Conservation (phyloP, 2,329 filamentous ascomycete genomes). For the Pseudopyrenochaeta lycopersici region DNA sequence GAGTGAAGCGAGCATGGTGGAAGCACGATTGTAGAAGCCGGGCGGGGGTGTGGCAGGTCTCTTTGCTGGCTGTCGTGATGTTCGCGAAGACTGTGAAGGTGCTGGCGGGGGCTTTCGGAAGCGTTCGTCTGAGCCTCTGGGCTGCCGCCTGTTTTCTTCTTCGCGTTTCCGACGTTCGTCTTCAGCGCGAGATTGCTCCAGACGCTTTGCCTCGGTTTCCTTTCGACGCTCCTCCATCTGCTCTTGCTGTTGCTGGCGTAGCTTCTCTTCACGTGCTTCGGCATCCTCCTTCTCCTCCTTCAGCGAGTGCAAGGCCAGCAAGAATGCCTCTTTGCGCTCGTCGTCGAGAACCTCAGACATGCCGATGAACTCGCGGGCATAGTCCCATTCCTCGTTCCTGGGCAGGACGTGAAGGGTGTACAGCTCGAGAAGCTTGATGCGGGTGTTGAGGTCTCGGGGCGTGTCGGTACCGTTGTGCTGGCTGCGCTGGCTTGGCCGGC, state of each 20-base stretch:
- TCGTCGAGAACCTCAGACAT: conserved; percentile 89
- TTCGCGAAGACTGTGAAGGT: conserved; percentile 40
- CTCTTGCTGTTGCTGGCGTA: conserved; percentile 68
- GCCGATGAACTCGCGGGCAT: conserved; percentile 88
- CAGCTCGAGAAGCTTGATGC: conserved; percentile 91
- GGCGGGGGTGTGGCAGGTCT: conserved; percentile 45
- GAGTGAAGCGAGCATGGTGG: conserved; percentile 55
- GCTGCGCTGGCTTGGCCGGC: conserved; percentile 40
- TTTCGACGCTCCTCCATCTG: conserved; percentile 61
- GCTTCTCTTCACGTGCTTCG: conserved; percentile 69
- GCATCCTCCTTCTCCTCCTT: conserved; percentile 83
- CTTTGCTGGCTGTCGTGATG: conserved; percentile 39
- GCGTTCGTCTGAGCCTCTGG: conserved; percentile 42
- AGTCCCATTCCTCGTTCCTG: conserved; percentile 94
- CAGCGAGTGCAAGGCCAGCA: conserved; percentile 83
- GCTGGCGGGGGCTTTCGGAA: conserved; percentile 35
- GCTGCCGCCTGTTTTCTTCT: conserved; percentile 47
- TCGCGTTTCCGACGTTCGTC: conserved; percentile 53
- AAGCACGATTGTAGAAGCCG: conserved; percentile 53
- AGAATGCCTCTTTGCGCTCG: conserved; percentile 86
- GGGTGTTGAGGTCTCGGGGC: conserved; percentile 81
- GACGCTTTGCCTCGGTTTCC: conserved; percentile 47
- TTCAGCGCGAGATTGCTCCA: conserved; percentile 53
- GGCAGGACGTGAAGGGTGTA: conserved; percentile 96
- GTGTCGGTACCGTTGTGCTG: conserved; percentile 74